Evolutionary conservation across 2,329 filamentous ascomycete species (phyloP), one percentile per base, ranked within the genome.

Genomic region (Aspergillus sp.): DNA sequence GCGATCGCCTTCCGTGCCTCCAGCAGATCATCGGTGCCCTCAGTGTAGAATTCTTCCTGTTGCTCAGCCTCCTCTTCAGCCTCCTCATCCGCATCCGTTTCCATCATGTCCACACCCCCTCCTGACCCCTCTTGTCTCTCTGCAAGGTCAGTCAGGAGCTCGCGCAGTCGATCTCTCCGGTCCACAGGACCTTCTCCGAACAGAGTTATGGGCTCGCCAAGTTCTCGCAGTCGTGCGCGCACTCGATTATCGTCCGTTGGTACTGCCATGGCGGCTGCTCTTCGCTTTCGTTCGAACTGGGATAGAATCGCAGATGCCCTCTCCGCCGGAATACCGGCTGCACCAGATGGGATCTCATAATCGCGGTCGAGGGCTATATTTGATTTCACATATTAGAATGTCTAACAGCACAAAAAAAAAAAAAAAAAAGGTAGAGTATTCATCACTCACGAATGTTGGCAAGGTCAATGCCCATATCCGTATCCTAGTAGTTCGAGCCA

Each of bases 41-140:
- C 79, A 0, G 91, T 95, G 65, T 96, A 98, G 66, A 96, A 98
- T 57, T 98, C 93, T 60, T 97, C 90, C 52, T 94, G 87, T 54
- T 85, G 82, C 42, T 90, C 88, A 3, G 76, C 83, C 39, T 80
- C 82, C 12, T 82, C 81, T 5, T 80, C 81, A 2, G 81, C 80
- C 12, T 65, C 69, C 6, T 59, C 60, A 11, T 67, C 65, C 10
- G 58, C 63, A n/a, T 71, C 66, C 7, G 65, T 77, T 58, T 76
- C 76, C 33, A 66, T 64, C 71, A 83, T 83, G 36, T 72, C 69
- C 13, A 73, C 60, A 61, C 77, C 73, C 26, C 65, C 57, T 19
- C 52, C 71, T 2, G 49, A 70, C 4, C 59, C 75, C 11, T 70
- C 71, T 39, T 72, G 72, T 51, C 79, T 78, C 61, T 90, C 86